Evolutionary conservation across 345 rosid genomes (phyloP), one percentile per base, ranked within the genome.

Genomic region (Barbarea vulgaris): DNA sequence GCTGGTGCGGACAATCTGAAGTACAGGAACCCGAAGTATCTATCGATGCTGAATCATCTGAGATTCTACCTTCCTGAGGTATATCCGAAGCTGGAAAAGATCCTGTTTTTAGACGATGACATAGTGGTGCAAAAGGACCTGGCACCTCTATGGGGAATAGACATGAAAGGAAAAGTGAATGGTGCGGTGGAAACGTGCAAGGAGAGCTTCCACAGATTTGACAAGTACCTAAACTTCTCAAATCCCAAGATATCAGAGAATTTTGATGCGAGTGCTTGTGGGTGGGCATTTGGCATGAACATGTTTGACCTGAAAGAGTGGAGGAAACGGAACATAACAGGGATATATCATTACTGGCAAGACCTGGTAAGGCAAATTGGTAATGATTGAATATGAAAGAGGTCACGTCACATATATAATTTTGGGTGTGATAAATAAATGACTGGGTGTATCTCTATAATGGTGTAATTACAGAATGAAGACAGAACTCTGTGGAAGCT

Each of bases 241-340:
- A 88, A 92, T 76, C 99, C 99, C 28, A 80, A 80, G 66, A 90
- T 95, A 47, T 70, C 81, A 8, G 87, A 87, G 70, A 90, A 92
- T 69, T 95, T 95, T 31, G 76, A 83, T 70, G 85, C 94, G 36
- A 83, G 84, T 58, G 89, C 99, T 70, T 95, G 99, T 73, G 98
- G 98, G 51, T 95, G 99, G 98, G 98, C 99, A 55, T 95, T 86
- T 77, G 99, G 99, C 22, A 95, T 90, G 99, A 95, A 95, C 77
- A 95, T 95, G 70, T 95, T 95, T 64, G 99, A 95, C 88, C 85
- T 95, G 83, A 88, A 81, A 77, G 91, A 92, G 83, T 95, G 98
- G 98, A 90, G 72, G 83, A 88, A 83, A 82, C 81, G 78, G 67
- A 93, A 95, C 79, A 89, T 90, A 57, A 93, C 99, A 2, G 94